phyloP scores from a whole-genome alignment of 345 rosid genomes.

The Ceriops decandra region DNA sequence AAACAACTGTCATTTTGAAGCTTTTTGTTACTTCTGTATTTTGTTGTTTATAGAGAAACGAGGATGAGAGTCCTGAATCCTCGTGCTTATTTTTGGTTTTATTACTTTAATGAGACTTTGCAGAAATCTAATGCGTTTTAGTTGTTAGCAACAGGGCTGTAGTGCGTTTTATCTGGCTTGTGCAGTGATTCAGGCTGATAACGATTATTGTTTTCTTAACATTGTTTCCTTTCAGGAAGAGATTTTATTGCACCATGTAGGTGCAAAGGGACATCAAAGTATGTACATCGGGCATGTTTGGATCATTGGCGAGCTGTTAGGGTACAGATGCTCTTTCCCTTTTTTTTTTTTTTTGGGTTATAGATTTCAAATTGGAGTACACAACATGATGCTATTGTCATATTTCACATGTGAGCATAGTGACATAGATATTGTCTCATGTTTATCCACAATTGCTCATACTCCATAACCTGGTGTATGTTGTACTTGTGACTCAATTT shows the following conservation, averaged over 20 bases:
- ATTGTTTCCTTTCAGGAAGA: constrained; percentile 59
- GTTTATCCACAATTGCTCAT: constrained; percentile 1
- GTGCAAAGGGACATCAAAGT: constrained; percentile 97
- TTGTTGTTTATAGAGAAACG: no score
- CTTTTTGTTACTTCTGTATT: no score
- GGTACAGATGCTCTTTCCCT: constrained; percentile 38
- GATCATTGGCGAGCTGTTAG: constrained; percentile 97
- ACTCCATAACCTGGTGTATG: background rate
- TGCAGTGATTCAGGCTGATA: constrained; percentile 6
- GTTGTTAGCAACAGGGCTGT: no score
- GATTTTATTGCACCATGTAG: constrained; percentile 99
- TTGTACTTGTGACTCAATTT: background rate
- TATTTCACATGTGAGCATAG: background rate
- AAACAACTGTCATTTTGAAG: no score
- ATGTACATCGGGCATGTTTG: constrained; percentile 95
- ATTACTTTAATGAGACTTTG: no score
- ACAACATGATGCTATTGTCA: background rate
- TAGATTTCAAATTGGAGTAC: background rate
- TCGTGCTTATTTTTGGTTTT: no score
- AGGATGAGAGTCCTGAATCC: no score
- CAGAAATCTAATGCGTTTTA: no score
- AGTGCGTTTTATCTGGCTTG: no score
- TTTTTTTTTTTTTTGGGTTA: no score
- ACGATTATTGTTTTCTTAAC: background rate
- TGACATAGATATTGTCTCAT: constrained; percentile 1